A percentile compares a stretch with the other conserved stretches of the same genome.
Evolutionary conservation across 257 asterid species (phyloP).

Genomic region (Solanum raphanifolium): DNA sequence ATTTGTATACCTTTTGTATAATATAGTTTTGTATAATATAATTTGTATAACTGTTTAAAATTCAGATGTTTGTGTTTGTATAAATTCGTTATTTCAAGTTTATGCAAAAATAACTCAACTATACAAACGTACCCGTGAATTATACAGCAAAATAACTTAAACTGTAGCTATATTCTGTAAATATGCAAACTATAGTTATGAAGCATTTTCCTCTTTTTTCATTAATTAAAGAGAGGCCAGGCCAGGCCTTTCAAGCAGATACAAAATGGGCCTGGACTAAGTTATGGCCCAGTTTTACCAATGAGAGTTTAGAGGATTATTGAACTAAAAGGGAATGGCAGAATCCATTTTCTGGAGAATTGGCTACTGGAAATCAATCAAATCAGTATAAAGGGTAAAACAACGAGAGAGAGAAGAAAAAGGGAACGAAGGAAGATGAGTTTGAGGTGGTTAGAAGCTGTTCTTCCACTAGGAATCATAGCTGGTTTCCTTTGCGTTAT

Average conservation of each 20-base stretch:
- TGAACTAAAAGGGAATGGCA: background rate
- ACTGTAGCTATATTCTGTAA: rapidly evolving
- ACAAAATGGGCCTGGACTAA: background rate
- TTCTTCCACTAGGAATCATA: slow-evolving; percentile 77
- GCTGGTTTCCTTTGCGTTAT: slow-evolving; percentile 90
- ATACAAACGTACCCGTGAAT: no score
- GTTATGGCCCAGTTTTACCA: background rate
- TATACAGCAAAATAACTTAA: background rate
- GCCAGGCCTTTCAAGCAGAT: background rate
- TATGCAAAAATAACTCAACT: no score
- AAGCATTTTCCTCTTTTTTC: background rate
- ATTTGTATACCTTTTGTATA: background rate
- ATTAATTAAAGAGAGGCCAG: background rate
- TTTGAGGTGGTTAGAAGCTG: slow-evolving; percentile 60
- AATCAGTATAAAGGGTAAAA: background rate
- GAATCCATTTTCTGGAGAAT: background rate
- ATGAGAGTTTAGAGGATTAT: background rate
- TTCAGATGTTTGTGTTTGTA: no score
- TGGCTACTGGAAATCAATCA: background rate
- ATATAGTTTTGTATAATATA: no score
- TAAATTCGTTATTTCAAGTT: no score
- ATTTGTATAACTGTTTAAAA: background rate
- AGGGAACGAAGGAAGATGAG: slow-evolving; percentile 18
- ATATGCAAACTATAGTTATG: no score
- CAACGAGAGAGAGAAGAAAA: background rate